These are phyloP conservation scores for Sporothrix euskadiensis DNA, from an alignment of 2,329 filamentous ascomycete species.

Conservation along the genomic window DNA sequence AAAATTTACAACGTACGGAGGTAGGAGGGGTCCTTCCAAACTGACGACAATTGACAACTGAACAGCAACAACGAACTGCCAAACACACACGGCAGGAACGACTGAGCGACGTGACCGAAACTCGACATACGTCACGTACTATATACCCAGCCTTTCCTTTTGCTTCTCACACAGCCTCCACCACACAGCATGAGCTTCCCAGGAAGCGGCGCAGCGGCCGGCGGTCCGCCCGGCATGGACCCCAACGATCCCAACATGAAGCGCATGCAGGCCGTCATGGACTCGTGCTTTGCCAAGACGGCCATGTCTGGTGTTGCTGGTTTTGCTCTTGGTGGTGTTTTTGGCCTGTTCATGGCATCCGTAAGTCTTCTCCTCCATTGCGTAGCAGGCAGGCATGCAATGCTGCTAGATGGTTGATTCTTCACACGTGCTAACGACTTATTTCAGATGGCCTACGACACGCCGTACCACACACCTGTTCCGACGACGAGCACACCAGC, in stretches of 20 bases:
- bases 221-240: slow-evolving; percentile 35
- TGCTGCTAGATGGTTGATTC: neutral
- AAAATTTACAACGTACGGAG: slow-evolving; percentile 8
- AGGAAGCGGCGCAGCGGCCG: slow-evolving; percentile 34
- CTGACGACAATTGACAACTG: neutral
- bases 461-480: slow-evolving; percentile 64
- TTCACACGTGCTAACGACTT: neutral
- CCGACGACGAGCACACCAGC: slow-evolving; percentile 30
- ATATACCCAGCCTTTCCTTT: neutral
- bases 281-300: slow-evolving; percentile 87
- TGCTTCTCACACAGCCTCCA: neutral
- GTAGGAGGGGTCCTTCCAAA: slow-evolving; percentile 1
- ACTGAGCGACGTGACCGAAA: neutral
- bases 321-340: slow-evolving; percentile 88
- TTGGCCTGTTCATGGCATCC: slow-evolving; percentile 97
- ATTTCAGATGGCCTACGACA: slow-evolving; percentile 93
- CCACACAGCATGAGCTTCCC: slow-evolving; percentile 36
- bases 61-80: neutral
- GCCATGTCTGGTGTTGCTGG: slow-evolving; percentile 90
- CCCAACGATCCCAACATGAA: slow-evolving; percentile 56
- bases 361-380: slow-evolving; percentile 50
- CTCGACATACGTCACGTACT: neutral
- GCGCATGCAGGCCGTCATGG: slow-evolving; percentile 82
- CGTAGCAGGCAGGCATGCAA: neutral
- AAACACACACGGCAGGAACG: neutral